Evolutionary conservation across 441 rosid genomes (phyloP).

Genomic region (Populus hybrid): DNA sequence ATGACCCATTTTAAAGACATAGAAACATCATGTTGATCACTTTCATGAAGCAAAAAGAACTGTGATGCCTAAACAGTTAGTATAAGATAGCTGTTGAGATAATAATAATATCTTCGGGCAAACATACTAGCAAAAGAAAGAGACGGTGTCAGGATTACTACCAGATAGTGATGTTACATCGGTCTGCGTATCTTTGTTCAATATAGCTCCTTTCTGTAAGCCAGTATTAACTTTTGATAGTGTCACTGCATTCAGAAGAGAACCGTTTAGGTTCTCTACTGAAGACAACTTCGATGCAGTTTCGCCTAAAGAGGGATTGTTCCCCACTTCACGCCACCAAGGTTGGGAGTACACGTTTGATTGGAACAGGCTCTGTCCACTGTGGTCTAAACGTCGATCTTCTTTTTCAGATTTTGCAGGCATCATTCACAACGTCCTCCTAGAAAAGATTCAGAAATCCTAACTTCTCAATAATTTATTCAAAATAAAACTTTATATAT

Average conservation of each 20-base stretch:
- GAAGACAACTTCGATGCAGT: constrained; percentile 29
- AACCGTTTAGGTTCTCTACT: constrained; percentile 22
- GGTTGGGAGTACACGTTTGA: constrained; percentile 40
- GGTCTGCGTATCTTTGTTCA: constrained; percentile 11
- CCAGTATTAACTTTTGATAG: constrained; percentile 27
- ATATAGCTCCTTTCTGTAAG: constrained; percentile 24
- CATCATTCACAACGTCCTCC: constrained; percentile 37
- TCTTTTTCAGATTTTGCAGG: constrained; percentile 36
- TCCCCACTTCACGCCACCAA: constrained; percentile 56
- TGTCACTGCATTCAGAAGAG: constrained; percentile 25
- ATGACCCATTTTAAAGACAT: not conserved
- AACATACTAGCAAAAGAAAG: not conserved
- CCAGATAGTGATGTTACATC: constrained; percentile 18
- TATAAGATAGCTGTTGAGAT: not conserved
- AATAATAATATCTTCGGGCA: not conserved
- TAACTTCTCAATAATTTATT: not conserved
- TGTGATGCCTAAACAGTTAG: not conserved
- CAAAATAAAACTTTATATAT: too few species aligned
- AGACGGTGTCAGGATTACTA: constrained; percentile 10
- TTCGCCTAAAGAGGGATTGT: constrained; percentile 27
- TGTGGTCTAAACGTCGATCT: constrained; percentile 30
- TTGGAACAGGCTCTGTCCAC: constrained; percentile 30
- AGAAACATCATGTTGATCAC: not conserved
- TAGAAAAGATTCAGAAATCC: constrained; percentile 1
- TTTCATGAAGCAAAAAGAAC: not conserved